Percentiles rank a stretch among this genome's conserved stretches.
These are phyloP conservation scores for Aspergillus ellipticus DNA, from an alignment of 495 filamentous ascomycete species.

Conservation along the genomic window DNA sequence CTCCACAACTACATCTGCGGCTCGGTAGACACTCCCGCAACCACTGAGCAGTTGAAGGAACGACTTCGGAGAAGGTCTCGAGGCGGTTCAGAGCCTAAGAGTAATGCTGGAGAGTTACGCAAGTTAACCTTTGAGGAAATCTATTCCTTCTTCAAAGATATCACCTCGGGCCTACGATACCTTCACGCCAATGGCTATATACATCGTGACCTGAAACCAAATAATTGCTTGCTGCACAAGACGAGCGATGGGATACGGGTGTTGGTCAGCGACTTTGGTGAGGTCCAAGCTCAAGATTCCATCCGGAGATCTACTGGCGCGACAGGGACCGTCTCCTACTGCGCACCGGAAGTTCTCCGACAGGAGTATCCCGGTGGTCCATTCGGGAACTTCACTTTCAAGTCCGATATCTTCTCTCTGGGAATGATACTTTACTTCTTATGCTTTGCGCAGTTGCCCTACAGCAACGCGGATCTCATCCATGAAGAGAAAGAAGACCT, in stretches of 20 bases:
- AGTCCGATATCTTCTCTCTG: conserved; percentile 93
- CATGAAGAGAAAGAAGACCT: conserved; percentile 89
- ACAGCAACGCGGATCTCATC: conserved; percentile 73
- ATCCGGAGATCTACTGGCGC: conserved; percentile 84
- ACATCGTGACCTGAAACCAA: conserved; percentile 92
- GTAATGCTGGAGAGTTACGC: conserved; percentile 51
- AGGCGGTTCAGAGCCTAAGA: conserved; percentile 50
- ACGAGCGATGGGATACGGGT: conserved; percentile 68
- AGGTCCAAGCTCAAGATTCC: conserved; percentile 79
- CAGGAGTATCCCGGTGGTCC: conserved; percentile 62
- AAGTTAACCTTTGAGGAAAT: conserved; percentile 84
- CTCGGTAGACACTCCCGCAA: conserved; percentile 55
- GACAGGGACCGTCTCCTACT: conserved; percentile 96
- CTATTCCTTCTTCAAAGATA: conserved; percentile 94
- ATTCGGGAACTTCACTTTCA: conserved; percentile 88
- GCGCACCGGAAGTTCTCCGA: conserved; percentile 87
- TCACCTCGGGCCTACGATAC: conserved; percentile 85
- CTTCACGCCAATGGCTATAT: conserved; percentile 93
- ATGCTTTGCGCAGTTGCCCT: conserved; percentile 89
- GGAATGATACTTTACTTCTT: conserved; percentile 99
- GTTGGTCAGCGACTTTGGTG: conserved; percentile 94
- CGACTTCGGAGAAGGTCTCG: conserved; percentile 75
- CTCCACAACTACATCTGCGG: conserved; percentile 78
- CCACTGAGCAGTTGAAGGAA: conserved; percentile 81
- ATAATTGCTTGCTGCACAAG: conserved; percentile 86